Percentiles rank a stretch among this genome's conserved stretches.
phyloP scores from a whole-genome alignment of 352 stramenopile species.

The Phytophthora ohioensis region DNA sequence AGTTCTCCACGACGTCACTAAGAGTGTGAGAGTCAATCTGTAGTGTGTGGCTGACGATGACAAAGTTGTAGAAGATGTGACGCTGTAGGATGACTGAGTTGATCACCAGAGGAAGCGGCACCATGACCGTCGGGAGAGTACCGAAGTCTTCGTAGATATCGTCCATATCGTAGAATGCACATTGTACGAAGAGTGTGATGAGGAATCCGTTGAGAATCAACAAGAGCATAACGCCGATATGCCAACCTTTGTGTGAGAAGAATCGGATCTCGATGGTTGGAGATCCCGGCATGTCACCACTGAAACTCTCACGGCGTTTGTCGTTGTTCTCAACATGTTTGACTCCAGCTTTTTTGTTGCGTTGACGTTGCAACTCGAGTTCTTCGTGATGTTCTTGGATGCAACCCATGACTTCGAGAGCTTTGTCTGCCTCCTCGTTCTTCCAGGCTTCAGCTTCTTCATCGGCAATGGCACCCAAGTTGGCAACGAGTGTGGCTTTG shows the following conservation, averaged over 20 bases:
- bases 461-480: slow-evolving; percentile 28
- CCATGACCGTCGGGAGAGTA: slow-evolving; percentile 34
- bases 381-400: slow-evolving; percentile 43
- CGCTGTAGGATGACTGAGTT: slow-evolving; percentile 64
- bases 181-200: slow-evolving; percentile 64
- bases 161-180: slow-evolving; percentile 54
- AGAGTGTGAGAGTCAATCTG: slow-evolving; percentile 60
- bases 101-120: slow-evolving; percentile 52
- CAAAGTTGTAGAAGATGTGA: slow-evolving; percentile 67
- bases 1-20: slow-evolving; percentile 65
- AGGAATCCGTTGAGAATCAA: slow-evolving; percentile 78
- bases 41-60: slow-evolving; percentile 62
- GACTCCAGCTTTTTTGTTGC: slow-evolving; percentile 11
- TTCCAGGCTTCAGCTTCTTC: slow-evolving; percentile 33
- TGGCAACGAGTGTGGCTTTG: slow-evolving; percentile 26
- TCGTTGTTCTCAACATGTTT: neutral
- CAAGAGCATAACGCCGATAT: slow-evolving; percentile 63
- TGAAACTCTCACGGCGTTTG: slow-evolving; percentile 10
- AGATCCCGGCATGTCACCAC: slow-evolving; percentile 23
- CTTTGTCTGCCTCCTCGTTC: slow-evolving; percentile 35
- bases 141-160: slow-evolving; percentile 48
- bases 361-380: slow-evolving; percentile 26
- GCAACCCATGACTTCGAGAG: slow-evolving; percentile 30
- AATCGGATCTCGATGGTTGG: slow-evolving; percentile 39
- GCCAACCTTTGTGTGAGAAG: slow-evolving; percentile 73